These are phyloP conservation scores for Lactarius pseudohatsudake DNA, from an alignment of 768 basidiomycete genomes.

Conservation along the genomic window DNA sequence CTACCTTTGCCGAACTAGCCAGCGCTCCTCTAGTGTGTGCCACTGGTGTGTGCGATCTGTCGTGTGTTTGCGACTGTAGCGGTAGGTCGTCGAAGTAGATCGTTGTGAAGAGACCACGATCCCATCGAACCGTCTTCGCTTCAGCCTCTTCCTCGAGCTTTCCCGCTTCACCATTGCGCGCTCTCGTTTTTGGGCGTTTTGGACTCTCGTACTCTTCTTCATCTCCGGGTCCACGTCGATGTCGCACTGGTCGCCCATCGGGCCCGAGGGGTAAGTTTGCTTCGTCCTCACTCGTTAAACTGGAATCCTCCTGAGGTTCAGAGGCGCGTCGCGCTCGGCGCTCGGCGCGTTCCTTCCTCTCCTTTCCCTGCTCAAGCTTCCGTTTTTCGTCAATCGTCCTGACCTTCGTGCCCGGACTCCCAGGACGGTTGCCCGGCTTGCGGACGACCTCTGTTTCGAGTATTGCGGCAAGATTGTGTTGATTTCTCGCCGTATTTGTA, in stretches of 20 bases:
- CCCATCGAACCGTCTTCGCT: conserved; percentile 70
- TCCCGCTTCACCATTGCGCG: conserved; percentile 35
- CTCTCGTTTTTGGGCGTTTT: conserved; percentile 42
- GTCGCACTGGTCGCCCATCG: conserved; percentile 38
- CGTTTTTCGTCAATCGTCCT: conserved; percentile 66
- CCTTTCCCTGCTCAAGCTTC: conserved; percentile 57
- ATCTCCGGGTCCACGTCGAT: conserved; percentile 71
- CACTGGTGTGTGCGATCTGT: conserved; percentile 40
- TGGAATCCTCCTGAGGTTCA: conserved; percentile 21
- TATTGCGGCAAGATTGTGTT: conserved; percentile 55
- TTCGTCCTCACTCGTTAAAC: conserved; percentile 34
- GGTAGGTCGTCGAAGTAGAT: conserved; percentile 65
- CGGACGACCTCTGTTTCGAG: conserved; percentile 71
- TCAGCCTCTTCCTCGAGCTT: conserved; percentile 35
- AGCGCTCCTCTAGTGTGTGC: conserved; percentile 60
- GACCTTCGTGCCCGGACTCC: conserved; percentile 76
- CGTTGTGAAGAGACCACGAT: conserved; percentile 61
- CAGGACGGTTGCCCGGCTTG: conserved; percentile 68
- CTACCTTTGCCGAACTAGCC: conserved; percentile 65
- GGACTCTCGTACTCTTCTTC: conserved; percentile 81
- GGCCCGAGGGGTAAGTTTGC: conserved; percentile 35
- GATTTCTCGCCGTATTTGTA: conserved; percentile 72
- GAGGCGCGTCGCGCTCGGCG: conserved; percentile 50
- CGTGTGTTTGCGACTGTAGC: conserved; percentile 45
- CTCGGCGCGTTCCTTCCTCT: conserved; percentile 58